Evolutionary conservation across 805 yeast genomes (phyloP), one percentile per base, ranked within the genome.

Genomic region (Hanseniaspora vineae): DNA sequence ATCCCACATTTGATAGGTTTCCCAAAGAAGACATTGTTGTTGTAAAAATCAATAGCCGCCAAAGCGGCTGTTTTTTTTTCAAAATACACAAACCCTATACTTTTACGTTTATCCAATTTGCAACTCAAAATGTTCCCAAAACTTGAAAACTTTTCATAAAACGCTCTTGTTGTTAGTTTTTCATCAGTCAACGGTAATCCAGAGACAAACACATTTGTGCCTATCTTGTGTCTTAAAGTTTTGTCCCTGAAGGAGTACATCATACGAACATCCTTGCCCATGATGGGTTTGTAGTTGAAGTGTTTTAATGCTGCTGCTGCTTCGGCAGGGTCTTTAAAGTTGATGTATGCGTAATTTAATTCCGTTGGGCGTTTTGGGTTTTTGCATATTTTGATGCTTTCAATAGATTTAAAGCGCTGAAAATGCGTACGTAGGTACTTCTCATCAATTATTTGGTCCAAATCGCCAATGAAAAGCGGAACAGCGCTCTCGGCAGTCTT

Each of bases 331-430:
- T 60, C 63, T 8, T 64, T 62, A 58, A 80, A 81, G 49, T 83
- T 81, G 17, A 82, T 78, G 58, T 82, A 84, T 0, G 87, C 92
- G 61, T 83, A 81, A 2, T 87, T 83, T 49, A 85, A 64, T 1
- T 88, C 76, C 44, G 70, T 64, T 20, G 73, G 73, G n/a, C 75
- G 66, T 32, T 66, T 64, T 23, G 76, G 72, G 54, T 77, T 76
- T 48, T 69, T 65, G 53, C 87, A 78, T 39, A 84, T 68, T 57
- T 80, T 81, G 31, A 78, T 77, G 3, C 84, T 75, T 13, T 71
- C 59, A 14, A 81, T 68, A 0, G 79, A 67, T 10, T 73, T 69
- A 50, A 51, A 71, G 14, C 54, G 54, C 1, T 59, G 53, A 51
- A 84, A 81, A 42, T 68, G 55, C 1, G 66, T 62, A 49, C 59